phyloP scores from a whole-genome alignment of 768 basidiomycete species.

The Suillus spraguei region DNA sequence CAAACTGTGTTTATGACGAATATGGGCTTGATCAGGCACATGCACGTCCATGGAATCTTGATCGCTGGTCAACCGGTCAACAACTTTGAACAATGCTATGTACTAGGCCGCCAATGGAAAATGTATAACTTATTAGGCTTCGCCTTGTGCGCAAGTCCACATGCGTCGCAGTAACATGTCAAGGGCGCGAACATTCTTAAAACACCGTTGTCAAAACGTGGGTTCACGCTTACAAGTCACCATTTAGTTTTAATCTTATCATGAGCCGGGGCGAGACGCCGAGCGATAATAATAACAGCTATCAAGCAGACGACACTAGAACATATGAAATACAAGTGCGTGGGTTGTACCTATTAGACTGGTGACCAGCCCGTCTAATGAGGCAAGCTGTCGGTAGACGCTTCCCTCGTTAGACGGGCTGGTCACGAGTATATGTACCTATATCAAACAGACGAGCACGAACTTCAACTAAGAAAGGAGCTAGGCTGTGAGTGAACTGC shows the following conservation, averaged over 20 bases:
- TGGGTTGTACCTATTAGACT: background rate
- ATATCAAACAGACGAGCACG: no score
- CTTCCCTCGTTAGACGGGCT: no score
- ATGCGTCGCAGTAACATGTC: background rate
- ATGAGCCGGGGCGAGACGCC: no score
- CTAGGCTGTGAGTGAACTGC: no score
- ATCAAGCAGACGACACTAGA: no score
- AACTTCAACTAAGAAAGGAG: no score
- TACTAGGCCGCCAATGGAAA: no score
- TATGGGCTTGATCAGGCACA: background rate
- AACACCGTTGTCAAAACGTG: conserved; percentile 1
- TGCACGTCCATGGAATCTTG: background rate
- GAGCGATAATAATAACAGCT: no score
- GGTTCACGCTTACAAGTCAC: background rate
- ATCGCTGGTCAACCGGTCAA: background rate
- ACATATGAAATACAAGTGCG: no score
- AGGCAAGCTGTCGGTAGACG: no score
- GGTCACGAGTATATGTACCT: no score
- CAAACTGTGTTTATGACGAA: background rate
- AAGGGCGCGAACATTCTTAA: background rate
- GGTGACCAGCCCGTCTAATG: no score
- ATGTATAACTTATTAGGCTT: background rate
- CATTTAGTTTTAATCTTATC: background rate
- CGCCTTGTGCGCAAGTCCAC: background rate
- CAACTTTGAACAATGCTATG: background rate